phyloP scores from a whole-genome alignment of 768 basidiomycete genomes.

The Lactarius deliciosus region DNA sequence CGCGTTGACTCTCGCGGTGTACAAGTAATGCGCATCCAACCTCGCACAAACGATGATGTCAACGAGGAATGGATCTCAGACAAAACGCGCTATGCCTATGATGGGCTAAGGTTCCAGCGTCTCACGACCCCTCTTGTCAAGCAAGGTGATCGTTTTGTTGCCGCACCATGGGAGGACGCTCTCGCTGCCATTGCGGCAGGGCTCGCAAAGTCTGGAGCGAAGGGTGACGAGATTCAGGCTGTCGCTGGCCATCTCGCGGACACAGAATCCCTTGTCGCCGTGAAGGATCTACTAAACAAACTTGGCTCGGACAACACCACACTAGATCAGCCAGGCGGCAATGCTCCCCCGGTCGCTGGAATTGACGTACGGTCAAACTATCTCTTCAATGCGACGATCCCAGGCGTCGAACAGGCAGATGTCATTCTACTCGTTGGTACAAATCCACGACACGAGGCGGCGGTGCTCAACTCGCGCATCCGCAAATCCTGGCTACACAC shows the following conservation, averaged over 20 bases:
- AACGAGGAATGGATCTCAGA: conserved; percentile 99
- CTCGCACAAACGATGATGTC: conserved; percentile 93
- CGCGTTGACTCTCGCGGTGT: conserved; percentile 94
- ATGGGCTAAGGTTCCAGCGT: conserved; percentile 93
- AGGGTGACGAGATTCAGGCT: conserved; percentile 91
- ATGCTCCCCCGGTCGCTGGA: conserved; percentile 68
- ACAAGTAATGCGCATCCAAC: conserved; percentile 96
- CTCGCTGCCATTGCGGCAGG: conserved; percentile 77
- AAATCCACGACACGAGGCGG: conserved; percentile 95
- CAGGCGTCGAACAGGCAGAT: conserved; percentile 88
- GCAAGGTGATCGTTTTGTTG: conserved; percentile 88
- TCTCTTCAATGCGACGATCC: conserved; percentile 91
- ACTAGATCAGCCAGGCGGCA: conserved; percentile 71
- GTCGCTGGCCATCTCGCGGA: conserved; percentile 92
- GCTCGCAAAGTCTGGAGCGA: conserved; percentile 73
- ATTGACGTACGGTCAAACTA: conserved; percentile 95
- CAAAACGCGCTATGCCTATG: conserved; percentile 96
- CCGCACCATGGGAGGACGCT: conserved; percentile 90
- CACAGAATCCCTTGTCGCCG: conserved; percentile 87
- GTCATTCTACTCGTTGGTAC: conserved; percentile 92
- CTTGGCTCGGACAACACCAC: conserved; percentile 94
- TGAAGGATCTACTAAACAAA: conserved; percentile 91
- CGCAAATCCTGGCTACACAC: conserved; percentile 92
- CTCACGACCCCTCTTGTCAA: conserved; percentile 90
- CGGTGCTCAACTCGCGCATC: conserved; percentile 95